Base-by-base conservation (phyloP, 1,139 yeast species). In the Tardiomyces blankii region DNA sequence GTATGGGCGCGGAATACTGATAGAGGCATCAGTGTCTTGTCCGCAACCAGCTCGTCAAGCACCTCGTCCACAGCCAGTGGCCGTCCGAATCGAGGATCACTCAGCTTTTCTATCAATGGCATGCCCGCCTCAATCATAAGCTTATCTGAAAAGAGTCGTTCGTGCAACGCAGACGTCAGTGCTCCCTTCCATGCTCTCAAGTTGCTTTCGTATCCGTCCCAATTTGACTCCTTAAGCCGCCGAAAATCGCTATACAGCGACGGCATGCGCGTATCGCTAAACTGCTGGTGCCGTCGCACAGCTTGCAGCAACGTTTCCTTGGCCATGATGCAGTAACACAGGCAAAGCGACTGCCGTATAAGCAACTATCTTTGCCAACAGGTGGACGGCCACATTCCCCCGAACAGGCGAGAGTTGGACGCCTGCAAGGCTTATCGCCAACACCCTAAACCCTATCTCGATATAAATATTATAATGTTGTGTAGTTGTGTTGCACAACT, bases 161-260 rank as follows among this genome's bases (percentile, higher is more conserved):
- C 43, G 11, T 53, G 47, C 11, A 62, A 47, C 35, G 63, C 55
- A 32, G 59, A 57, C 19, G 51, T 41, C 13, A 73, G 56, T 2
- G 67, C 61, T 2, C 57, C 51, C 43, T 61, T 63, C 93, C 93
- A 83, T 1, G 87, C 82, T 2, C 63, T 61, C n/a, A 82, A 52
- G 56, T 83, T 83, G 21, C 91, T 91, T 38, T 70, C 75, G 53
- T 68, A 82, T 1, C 93, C 93, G 51, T 80, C 88, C 1, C 75
- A 75, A 57, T 83, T 83, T 19, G 73, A 55, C 9, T 70, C 73
- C 54, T 70, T 67, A 35, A 78, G 68, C 11, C 69, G 67, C 7
- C 66, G 59, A 56, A 81, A 82, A 59, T 82, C 76, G 12, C 84
- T 75, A 56, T 78, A 83, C 38, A 83, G 67, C 2, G 88, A 81